Conservation (phyloP, 768 basidiomycete genomes). For the Melanogaster broomeanus region DNA sequence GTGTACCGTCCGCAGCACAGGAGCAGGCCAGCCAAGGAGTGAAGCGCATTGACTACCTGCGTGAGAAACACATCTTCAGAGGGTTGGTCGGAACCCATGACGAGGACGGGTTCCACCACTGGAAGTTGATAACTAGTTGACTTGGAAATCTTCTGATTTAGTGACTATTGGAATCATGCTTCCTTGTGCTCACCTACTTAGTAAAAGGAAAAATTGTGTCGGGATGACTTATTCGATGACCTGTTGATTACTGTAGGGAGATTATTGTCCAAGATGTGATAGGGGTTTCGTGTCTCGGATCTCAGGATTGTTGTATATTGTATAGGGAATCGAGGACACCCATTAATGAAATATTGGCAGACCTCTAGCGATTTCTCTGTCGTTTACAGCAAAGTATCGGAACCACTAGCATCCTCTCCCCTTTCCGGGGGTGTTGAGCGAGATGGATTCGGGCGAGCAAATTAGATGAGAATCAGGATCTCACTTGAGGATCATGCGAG, state of each 20-base stretch:
- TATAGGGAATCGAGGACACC: too few relatives aligned
- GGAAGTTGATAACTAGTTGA: slow-evolving; percentile 27
- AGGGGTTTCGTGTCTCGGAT: too few relatives aligned
- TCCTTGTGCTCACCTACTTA: neutral
- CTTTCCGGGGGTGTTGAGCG: too few relatives aligned
- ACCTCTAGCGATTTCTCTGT: too few relatives aligned
- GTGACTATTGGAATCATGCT: neutral
- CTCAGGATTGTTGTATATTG: too few relatives aligned
- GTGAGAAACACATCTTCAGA: slow-evolving; percentile 36
- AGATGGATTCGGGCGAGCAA: too few relatives aligned
- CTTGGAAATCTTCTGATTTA: neutral
- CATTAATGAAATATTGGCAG: too few relatives aligned
- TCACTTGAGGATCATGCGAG: too few relatives aligned
- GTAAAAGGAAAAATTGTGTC: neutral
- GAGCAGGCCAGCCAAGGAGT: slow-evolving; percentile 40
- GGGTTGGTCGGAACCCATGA: slow-evolving; percentile 36
- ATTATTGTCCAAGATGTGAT: too few relatives aligned
- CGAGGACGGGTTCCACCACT: slow-evolving; percentile 30
- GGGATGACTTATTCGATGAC: neutral
- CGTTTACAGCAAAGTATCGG: too few relatives aligned
- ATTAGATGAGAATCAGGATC: too few relatives aligned
- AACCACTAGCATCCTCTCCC: too few relatives aligned
- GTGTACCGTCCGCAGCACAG: slow-evolving; percentile 29
- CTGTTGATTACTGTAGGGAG: neutral
- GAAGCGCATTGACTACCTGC: slow-evolving; percentile 41